phyloP scores from a whole-genome alignment of 495 filamentous ascomycete species.

The Ramalina intermedia region DNA sequence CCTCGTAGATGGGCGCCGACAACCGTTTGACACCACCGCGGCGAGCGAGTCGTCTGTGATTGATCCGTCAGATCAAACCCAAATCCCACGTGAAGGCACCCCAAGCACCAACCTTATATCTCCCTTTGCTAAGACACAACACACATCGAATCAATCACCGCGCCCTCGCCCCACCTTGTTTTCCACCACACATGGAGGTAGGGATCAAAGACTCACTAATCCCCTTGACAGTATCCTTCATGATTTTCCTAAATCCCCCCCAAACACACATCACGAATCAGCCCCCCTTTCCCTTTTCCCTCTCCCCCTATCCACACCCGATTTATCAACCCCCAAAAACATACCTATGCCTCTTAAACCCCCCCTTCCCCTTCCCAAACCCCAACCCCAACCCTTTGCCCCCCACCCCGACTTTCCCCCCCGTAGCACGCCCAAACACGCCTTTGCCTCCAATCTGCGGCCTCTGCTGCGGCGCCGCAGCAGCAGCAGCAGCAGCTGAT shows the following conservation, averaged over 20 bases:
- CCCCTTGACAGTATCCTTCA: slow-evolving; percentile 46
- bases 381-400: slow-evolving; percentile 13
- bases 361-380: neutral
- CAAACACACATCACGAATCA: neutral
- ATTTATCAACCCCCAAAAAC: slow-evolving; percentile 12
- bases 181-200: neutral
- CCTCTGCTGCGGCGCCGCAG: neutral
- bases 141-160: slow-evolving; percentile 13
- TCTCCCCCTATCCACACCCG: neutral
- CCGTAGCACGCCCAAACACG: neutral
- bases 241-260: slow-evolving; percentile 32
- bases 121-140: slow-evolving; percentile 34
- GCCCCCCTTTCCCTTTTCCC: no score
- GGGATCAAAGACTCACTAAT: slow-evolving; percentile 40
- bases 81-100: neutral
- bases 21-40: slow-evolving; percentile 70
- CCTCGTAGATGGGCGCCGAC: slow-evolving; percentile 53
- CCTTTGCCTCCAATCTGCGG: slow-evolving; percentile 14
- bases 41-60: slow-evolving; percentile 54
- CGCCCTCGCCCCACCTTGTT: neutral
- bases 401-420: slow-evolving; percentile 13
- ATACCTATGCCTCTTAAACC: slow-evolving; percentile 11
- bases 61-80: slow-evolving; percentile 1
- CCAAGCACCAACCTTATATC: slow-evolving; percentile 48
- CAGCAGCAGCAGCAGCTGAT: no score